Percentiles rank a stretch among this genome's conserved stretches.
phyloP scores from a whole-genome alignment of 2,329 filamentous ascomycete genomes.

The Cladosporium sp. region DNA sequence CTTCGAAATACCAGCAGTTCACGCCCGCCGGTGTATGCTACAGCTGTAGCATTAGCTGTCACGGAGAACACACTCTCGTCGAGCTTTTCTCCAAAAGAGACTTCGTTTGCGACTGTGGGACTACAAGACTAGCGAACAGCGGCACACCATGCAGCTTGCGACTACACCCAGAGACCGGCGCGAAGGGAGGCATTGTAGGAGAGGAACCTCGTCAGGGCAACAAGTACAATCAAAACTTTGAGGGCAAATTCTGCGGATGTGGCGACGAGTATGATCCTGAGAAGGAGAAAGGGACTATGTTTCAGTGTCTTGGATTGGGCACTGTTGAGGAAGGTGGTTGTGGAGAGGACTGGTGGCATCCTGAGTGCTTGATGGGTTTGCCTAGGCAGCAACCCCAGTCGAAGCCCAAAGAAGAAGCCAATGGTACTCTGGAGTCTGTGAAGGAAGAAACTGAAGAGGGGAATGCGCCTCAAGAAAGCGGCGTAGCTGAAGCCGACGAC shows the following conservation, averaged over 20 bases:
- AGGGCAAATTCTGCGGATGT: constrained; percentile 88
- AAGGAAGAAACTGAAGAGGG: constrained; percentile 32
- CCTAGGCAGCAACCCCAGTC: constrained; percentile 57
- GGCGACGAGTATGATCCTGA: constrained; percentile 81
- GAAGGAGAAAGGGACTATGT: constrained; percentile 94
- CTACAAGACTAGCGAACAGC: constrained; percentile 63
- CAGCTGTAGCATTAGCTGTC: constrained; percentile 92
- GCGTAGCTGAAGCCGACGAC: constrained; percentile 49
- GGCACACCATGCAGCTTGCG: constrained; percentile 72
- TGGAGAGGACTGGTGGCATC: constrained; percentile 97
- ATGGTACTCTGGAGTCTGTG: constrained; percentile 22
- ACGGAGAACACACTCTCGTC: constrained; percentile 89
- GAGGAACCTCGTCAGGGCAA: constrained; percentile 70
- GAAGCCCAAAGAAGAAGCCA: constrained; percentile 16
- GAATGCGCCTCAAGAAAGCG: constrained; percentile 18
- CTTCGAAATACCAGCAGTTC: constrained; percentile 57
- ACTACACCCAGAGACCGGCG: constrained; percentile 65
- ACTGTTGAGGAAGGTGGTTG: constrained; percentile 78
- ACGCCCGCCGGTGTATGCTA: constrained; percentile 85
- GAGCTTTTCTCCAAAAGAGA: constrained; percentile 95
- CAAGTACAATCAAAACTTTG: constrained; percentile 93
- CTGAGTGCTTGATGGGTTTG: constrained; percentile 81
- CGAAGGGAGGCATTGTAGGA: constrained; percentile 70
- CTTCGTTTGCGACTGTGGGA: constrained; percentile 95
- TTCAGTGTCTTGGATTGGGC: constrained; percentile 85